Conservation (phyloP, 2,329 filamentous ascomycete genomes). For the Penicillium italicum region DNA sequence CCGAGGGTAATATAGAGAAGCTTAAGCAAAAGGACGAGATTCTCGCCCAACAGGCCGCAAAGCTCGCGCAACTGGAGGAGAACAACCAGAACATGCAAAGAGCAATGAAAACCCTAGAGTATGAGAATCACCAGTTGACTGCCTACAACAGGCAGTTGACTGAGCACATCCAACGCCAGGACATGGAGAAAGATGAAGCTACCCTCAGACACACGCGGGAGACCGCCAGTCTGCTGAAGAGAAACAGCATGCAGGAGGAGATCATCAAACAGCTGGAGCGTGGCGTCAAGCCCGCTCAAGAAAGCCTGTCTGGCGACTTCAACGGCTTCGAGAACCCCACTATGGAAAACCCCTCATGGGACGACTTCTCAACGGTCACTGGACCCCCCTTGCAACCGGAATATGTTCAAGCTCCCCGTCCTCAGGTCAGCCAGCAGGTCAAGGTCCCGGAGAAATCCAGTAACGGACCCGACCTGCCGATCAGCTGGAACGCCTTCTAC, state of each 20-base stretch:
- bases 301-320: slow-evolving; percentile 64
- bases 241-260: slow-evolving; percentile 77
- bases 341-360: slow-evolving; percentile 75
- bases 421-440: slow-evolving; percentile 28
- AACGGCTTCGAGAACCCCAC: slow-evolving; percentile 78
- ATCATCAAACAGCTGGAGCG: slow-evolving; percentile 50
- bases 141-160: slow-evolving; percentile 71
- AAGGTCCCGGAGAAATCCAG: slow-evolving; percentile 35
- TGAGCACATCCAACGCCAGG: slow-evolving; percentile 70
- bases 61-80: not conserved
- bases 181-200: slow-evolving; percentile 87
- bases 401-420: slow-evolving; percentile 28
- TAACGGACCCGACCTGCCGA: slow-evolving; percentile 60
- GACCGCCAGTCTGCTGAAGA: slow-evolving; percentile 86
- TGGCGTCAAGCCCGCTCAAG: slow-evolving; percentile 36
- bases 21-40: slow-evolving; percentile 62
- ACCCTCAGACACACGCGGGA: slow-evolving; percentile 84
- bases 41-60: not conserved
- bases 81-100: slow-evolving; percentile 56
- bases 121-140: slow-evolving; percentile 61
- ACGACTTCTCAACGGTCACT: slow-evolving; percentile 73
- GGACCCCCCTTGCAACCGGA: slow-evolving; percentile 49
- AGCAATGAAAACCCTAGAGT: slow-evolving; percentile 51
- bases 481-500: slow-evolving; percentile 65
- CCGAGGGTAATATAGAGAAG: slow-evolving; percentile 51